Base-by-base conservation (phyloP, 371 early-diverging fungal species). In the Mycotypha africana region DNA sequence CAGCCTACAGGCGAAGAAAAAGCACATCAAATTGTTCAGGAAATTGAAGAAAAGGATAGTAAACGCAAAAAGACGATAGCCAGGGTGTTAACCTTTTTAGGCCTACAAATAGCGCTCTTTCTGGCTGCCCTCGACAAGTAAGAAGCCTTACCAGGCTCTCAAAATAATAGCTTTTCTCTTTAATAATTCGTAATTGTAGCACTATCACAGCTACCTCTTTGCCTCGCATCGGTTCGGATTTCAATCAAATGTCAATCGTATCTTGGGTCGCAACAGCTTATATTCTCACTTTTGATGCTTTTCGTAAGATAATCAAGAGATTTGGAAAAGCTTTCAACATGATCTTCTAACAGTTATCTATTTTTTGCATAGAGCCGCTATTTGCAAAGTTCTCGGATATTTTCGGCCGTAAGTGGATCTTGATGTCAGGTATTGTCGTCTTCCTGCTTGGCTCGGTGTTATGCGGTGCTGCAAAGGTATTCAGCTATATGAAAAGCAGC, bases 161-260 rank as follows among this genome's bases (percentile, higher is more conserved):
- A 31, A 23, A 8, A 44, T 12, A 25, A 44, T 19, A 4, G 10
- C 24, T 21, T 15, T 3, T 20, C 5, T 12, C 25, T 30, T 31
- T 7, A 26, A 38, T 15, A 15, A 31, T 32, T 15, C 5, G 2
- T 1, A 19, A 12, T 21, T 0, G 15, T 41, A 51, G 76, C 33
- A 86, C 85, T 0, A 82, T 86, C 49, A 76, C 86, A 22, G 74
- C 88, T 3, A 85, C 84, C n/a, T 82, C 88, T 16, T 60, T 88
- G 10, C 82, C 86, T 42, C 70, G 58, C 10, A 87, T 89, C 44
- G 82, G 81, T n/a, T 75, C 75, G 11, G 84, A 84, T 16, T 86
- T 89, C 46, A 60, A 78, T 16, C 74, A 74, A 14, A 63, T 78
- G 47, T 53, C 65, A 10, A 56, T 75, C 47, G 71, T 83, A 50